Base-by-base conservation (phyloP, 495 filamentous ascomycete genomes). In the Aspergillus affinis region DNA sequence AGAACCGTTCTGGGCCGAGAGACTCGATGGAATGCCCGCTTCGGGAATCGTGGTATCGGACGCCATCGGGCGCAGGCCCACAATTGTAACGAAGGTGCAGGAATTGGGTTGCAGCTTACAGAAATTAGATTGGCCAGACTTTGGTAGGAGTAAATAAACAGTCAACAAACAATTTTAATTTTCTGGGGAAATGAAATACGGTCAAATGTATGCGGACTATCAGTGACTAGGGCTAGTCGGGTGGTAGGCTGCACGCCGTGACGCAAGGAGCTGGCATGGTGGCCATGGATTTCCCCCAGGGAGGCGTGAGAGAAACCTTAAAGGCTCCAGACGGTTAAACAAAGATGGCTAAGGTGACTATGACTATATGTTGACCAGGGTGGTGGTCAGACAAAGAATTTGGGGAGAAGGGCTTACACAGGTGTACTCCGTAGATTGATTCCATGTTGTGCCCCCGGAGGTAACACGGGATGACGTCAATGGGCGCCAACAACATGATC, bases 1-100 rank as follows among this genome's bases (percentile, higher is more conserved):
- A 32, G 4, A 61, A 51, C 56, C 59, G 56, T 58, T 57, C 68
- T 61, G 54, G 51, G 56, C 58, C 55, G 55, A 59, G 26, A 50
- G 36, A 55, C 15, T 55, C 60, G 21, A 62, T 41, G 51, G 58
- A 55, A 61, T 63, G 63, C 51, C 61, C 64, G 59, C 55, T 66
- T 65, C 59, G 67, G 62, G 55, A 51, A 54, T 18, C 50, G 61
- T 48, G 57, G 27, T 54, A 57, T 59, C 52, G 59, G 29, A 50
- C 41, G 57, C 45, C 26, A 53, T 21, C 23, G n/a, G 36, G 32
- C 48, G 17, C 17, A 56, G 53, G 50, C 48, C 52, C 52, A 60
- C 44, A 18, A 15, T 13, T 13, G 18, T 13, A 48, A 13, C n/a
- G n/a, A n/a, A n/a, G n/a, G n/a, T n/a, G n/a, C n/a, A n/a, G n/a